These are phyloP conservation scores for Metschnikowia gelsemii DNA, from an alignment of 805 yeast species.

Conservation along the genomic window DNA sequence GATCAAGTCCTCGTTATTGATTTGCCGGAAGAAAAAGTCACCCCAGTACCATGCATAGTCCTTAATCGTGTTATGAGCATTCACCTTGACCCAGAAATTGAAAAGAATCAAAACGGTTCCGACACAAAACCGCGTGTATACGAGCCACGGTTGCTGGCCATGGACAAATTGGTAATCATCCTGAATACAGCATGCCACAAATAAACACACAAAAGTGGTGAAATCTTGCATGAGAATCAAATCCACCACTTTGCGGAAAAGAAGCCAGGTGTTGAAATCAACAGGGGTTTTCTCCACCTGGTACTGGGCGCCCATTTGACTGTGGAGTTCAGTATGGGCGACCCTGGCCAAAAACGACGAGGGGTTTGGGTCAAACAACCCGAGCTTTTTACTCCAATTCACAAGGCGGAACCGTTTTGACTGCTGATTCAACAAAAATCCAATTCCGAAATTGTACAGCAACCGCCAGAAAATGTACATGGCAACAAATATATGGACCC, in stretches of 20 bases:
- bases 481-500: slow-evolving; percentile 44
- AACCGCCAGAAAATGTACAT: slow-evolving; percentile 74
- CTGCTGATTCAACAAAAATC: slow-evolving; percentile 63
- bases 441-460: slow-evolving; percentile 79
- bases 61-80: slow-evolving; percentile 84
- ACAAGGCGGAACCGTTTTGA: slow-evolving; percentile 57
- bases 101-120: slow-evolving; percentile 66
- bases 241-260: slow-evolving; percentile 77
- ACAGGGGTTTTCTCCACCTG: slow-evolving; percentile 46
- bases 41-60: slow-evolving; percentile 97
- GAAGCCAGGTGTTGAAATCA: slow-evolving; percentile 80
- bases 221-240: slow-evolving; percentile 83
- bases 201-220: slow-evolving; percentile 67
- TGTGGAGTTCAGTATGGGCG: slow-evolving; percentile 30
- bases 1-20: slow-evolving; percentile 60
- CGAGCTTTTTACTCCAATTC: slow-evolving; percentile 45
- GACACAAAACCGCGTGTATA: slow-evolving; percentile 50
- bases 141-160: slow-evolving; percentile 44
- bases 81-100: slow-evolving; percentile 81
- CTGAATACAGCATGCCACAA: slow-evolving; percentile 46
- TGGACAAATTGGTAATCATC: slow-evolving; percentile 37
- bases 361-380: slow-evolving; percentile 43
- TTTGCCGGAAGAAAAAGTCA: slow-evolving; percentile 79
- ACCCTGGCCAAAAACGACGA: slow-evolving; percentile 40
- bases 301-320: slow-evolving; percentile 41